A percentile compares a stretch with the other conserved stretches of the same genome.
These are phyloP conservation scores for Zoysia pacifica DNA, from an alignment of 176 grass and related monocot genomes.

Conservation along the genomic window DNA sequence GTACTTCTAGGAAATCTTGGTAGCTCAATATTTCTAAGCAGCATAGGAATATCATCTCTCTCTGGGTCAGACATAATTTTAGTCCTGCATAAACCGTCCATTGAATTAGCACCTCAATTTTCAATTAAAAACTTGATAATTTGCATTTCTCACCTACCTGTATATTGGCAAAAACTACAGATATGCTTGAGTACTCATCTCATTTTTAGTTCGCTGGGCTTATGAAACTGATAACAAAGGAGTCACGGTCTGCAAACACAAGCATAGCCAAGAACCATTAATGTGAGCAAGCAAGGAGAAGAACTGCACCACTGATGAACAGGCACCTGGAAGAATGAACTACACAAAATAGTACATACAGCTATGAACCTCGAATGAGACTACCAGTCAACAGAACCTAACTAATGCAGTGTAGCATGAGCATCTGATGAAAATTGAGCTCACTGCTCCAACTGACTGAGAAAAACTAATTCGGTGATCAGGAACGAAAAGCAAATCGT, in stretches of 20 bases:
- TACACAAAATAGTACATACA: not conserved
- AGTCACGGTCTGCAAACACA: not conserved
- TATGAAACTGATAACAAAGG: not conserved
- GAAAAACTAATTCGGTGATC: not conserved
- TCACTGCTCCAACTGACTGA: not conserved
- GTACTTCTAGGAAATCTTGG: conserved; percentile 74
- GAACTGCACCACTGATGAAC: not conserved
- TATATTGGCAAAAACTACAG: not conserved
- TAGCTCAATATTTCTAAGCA: conserved; percentile 63
- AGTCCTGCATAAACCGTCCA: conserved; percentile 37
- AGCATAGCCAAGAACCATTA: not conserved
- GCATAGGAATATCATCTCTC: conserved; percentile 72
- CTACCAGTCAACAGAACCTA: not conserved
- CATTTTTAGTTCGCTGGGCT: not conserved
- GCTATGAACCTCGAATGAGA: not conserved
- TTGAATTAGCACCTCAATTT: not conserved
- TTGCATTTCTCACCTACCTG: not conserved
- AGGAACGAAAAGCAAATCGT: not conserved
- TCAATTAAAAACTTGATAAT: not conserved
- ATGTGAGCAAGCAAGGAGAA: not conserved
- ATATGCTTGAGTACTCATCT: conserved; percentile 9
- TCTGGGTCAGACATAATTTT: conserved; percentile 67
- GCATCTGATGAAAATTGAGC: not conserved
- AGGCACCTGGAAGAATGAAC: not conserved
- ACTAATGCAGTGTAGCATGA: not conserved